These are phyloP conservation scores for Zychaea mexicana DNA, from an alignment of 371 early-diverging fungal genomes.

Conservation along the genomic window DNA sequence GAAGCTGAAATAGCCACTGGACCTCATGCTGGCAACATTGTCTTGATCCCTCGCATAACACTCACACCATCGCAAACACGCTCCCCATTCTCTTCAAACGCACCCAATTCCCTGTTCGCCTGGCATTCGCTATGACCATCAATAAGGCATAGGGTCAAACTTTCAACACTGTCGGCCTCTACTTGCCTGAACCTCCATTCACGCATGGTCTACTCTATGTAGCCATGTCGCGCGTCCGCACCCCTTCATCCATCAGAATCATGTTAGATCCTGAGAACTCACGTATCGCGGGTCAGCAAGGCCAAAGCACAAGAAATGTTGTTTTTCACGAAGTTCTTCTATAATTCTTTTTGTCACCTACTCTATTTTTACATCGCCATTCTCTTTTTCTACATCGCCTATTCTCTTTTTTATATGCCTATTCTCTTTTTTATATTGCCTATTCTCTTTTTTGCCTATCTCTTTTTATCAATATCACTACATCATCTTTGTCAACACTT, in stretches of 20 bases:
- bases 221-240: slow-evolving; percentile 11
- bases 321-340: slow-evolving; percentile 3
- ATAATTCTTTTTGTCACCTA: too few relatives aligned
- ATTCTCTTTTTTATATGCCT: too few relatives aligned
- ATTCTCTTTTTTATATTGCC: too few relatives aligned
- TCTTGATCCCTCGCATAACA: neutral
- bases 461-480: too few relatives aligned
- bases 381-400: too few relatives aligned
- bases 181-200: slow-evolving; percentile 6
- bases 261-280: neutral
- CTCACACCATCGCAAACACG: neutral
- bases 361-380: too few relatives aligned
- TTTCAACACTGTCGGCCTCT: neutral
- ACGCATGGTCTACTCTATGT: slow-evolving; percentile 16
- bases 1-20: slow-evolving; percentile 2
- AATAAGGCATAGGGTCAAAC: slow-evolving; percentile 6
- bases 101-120: slow-evolving; percentile 1
- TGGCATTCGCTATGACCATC: slow-evolving; percentile 2
- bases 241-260: neutral
- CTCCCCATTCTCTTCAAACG: neutral
- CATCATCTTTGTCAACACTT: too few relatives aligned
- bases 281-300: neutral
- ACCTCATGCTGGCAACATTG: neutral
- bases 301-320: neutral
- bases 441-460: too few relatives aligned